Evolutionary conservation across 345 rosid genomes (phyloP).

Genomic region (Kernera saxatilis): DNA sequence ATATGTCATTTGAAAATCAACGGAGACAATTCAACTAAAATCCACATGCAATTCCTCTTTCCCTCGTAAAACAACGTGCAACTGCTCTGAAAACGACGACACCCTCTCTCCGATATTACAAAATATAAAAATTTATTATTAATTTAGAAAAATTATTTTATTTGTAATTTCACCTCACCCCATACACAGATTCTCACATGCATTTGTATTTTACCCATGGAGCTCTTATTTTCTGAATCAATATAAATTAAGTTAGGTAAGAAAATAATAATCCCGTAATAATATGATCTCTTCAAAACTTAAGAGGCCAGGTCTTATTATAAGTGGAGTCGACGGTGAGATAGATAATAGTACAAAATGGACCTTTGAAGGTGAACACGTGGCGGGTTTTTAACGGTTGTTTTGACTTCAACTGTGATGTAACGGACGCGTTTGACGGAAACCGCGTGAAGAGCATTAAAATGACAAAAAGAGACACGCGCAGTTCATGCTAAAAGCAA

Average conservation of each 20-base stretch:
- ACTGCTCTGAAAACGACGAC: slow-evolving; percentile 11
- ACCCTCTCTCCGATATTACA: slow-evolving; percentile 9
- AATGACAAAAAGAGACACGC: background rate
- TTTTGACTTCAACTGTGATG: background rate
- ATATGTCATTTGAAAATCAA: background rate
- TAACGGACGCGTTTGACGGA: slow-evolving; percentile 18
- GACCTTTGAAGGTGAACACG: background rate
- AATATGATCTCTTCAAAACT: background rate
- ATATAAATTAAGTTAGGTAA: background rate
- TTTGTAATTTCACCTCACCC: background rate
- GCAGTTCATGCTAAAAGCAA: background rate
- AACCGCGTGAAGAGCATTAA: slow-evolving; percentile 23
- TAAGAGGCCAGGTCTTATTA: background rate
- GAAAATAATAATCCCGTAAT: background rate
- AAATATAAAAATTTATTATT: background rate
- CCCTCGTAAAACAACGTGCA: slow-evolving; percentile 17
- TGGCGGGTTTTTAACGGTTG: background rate
- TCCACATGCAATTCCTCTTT: slow-evolving; percentile 26
- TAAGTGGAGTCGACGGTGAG: background rate
- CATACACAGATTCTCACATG: slow-evolving; percentile 2
- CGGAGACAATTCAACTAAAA: slow-evolving; percentile 20
- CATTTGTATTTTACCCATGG: slow-evolving; percentile 16
- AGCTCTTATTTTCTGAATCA: background rate
- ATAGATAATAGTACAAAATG: background rate
- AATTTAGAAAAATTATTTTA: background rate